Evolutionary conservation across 148 eudicot species (phyloP), one percentile per base, ranked within the genome.

Genomic region (Arbutus unedo): DNA sequence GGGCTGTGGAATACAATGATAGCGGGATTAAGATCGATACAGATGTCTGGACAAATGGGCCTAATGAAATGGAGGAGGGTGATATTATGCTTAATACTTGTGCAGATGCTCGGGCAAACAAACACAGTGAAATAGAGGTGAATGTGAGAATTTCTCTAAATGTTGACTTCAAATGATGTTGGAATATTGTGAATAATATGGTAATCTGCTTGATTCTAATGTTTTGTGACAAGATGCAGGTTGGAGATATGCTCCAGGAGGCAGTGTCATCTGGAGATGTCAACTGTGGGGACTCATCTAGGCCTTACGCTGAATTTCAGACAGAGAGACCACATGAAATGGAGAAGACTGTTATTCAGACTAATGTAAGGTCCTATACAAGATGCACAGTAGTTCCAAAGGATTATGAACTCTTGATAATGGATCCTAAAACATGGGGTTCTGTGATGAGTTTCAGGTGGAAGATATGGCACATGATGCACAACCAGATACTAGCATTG

Each of bases 401-500:
- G 51, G 19, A 47, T 38, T 54, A 8, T 18, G 31, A 59, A 56
- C 4, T 23, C n/a, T 41, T 71, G 21, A 6, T 82, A 59, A 38
- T 19, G 43, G 16, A 73, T 74, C 43, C 23, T 56, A 67, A 73
- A 14, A 21, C 73, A 47, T 31, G 53, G 67, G 48, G 16, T 82
- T 50, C 18, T 82, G 7, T 21, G 47, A 50, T 19, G 13, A 48
- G 38, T 31, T 80, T 83, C 81, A 86, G 88, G 81, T 86, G 16
- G 68, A 77, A 44, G 74, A 31, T 66, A 71, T 49, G 81, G 79
- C 48, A 13, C 75, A 11, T 43, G 79, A 73, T 66, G 73, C 59
- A 76, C 84, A 47, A 68, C 43, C 62, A 71, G 74, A 81, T 68
- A 47, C 23, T 68, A 64, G 75, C 43, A 47, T 25, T 23, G 59